Evolutionary conservation across 1,284 basidiomycete genomes (phyloP), one percentile per base, ranked within the genome.

Genomic region (Thecaphora frezii): DNA sequence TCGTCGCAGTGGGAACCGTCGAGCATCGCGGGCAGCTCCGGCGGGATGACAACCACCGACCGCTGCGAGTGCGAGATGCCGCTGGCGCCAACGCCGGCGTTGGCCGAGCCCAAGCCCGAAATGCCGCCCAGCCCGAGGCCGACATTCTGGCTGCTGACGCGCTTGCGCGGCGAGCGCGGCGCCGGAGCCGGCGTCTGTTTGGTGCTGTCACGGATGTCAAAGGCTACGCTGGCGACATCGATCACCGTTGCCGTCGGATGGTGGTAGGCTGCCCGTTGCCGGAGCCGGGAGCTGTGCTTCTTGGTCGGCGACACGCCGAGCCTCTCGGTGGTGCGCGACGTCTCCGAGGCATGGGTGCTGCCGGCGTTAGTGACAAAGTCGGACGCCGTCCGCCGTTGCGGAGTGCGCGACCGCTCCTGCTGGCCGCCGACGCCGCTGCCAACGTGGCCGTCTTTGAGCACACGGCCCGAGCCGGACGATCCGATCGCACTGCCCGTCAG

Each of bases 1-100:
- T 97, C 93, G 1, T 91, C 88, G 78, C 93, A 89, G 80, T 92
- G 91, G 54, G 88, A 87, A 4, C 92, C 93, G 72, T 96, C 88
- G 13, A 96, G 82, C 53, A 89, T 79, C 5, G 82, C 69, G 22
- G 86, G 73, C 37, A 96, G 73, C 24, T 87, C 87, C 5, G 69
- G 39, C 0, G 78, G 73, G 14, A 76, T 50, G 4, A 38, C 26
- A 10, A 44, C 23, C 3, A 39, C 18, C 1, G 54, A 37, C 5
- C 33, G 44, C 3, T 46, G 40, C n/a, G 46, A 46, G 13, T 44
- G 7, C 5, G 46, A 48, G 18, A 43, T 33, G 4, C 48, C 55
- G 46, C 60, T 54, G 7, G 42, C 48, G 28, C 28, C 28, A 13
- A 5, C 28, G 28, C 28, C 28, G 28, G 38, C 23, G 36, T 7